These are phyloP conservation scores for Aureobasidium sp. DNA, from an alignment of 2,329 filamentous ascomycete species.

Conservation along the genomic window DNA sequence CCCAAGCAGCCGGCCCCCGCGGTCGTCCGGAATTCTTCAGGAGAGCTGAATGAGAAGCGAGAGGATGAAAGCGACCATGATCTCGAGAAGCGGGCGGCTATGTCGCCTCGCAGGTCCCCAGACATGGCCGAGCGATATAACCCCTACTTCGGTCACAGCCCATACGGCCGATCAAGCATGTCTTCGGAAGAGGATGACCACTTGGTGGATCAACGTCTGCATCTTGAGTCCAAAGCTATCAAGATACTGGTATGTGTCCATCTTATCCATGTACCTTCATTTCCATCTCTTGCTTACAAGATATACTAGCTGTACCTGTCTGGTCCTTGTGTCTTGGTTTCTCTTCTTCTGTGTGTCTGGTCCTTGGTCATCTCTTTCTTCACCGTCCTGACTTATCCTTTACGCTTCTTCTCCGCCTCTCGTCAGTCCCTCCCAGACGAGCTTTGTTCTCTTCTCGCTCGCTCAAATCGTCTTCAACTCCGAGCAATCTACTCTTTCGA, in stretches of 20 bases:
- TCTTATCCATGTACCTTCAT: not conserved
- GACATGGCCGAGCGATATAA: constrained; percentile 10
- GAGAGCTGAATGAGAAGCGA: not conserved
- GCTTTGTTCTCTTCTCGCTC: constrained; percentile 46
- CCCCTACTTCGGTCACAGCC: not conserved
- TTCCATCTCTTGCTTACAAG: constrained; percentile 16
- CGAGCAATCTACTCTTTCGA: constrained; percentile 39
- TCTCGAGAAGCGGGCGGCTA: not conserved
- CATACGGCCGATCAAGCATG: constrained; percentile 8
- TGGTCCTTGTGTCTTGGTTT: constrained; percentile 47
- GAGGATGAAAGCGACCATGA: not conserved
- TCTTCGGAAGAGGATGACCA: constrained; percentile 26
- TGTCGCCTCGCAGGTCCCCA: not conserved
- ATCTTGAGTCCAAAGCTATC: constrained; percentile 38
- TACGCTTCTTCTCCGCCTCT: constrained; percentile 42
- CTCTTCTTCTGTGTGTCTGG: constrained; percentile 48
- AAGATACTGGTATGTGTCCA: constrained; percentile 33
- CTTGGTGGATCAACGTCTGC: constrained; percentile 31
- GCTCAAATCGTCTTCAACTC: constrained; percentile 47
- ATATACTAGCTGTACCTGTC: constrained; percentile 43
- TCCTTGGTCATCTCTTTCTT: constrained; percentile 46
- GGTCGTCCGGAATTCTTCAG: not conserved
- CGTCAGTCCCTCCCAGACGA: constrained; percentile 44
- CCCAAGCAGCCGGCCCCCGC: constrained; percentile 1
- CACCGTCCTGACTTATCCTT: constrained; percentile 45